Evolutionary conservation across 1,284 basidiomycete genomes (phyloP), one percentile per base, ranked within the genome.

Genomic region (Marasmius sp.): DNA sequence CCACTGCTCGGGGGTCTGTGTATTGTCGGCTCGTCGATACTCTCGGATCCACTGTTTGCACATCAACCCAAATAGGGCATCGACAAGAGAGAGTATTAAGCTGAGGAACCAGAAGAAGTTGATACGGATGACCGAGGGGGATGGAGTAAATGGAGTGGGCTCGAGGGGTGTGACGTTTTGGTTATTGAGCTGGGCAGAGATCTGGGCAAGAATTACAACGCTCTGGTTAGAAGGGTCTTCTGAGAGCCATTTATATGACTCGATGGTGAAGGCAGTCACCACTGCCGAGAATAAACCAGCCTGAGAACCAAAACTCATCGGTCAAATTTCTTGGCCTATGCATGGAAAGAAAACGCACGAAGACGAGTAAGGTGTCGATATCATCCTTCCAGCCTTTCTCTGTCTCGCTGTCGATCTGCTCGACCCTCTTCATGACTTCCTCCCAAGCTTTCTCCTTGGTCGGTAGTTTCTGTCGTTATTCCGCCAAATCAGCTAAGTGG

Each of bases 231-330:
- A 36, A 14, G 57, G 51, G 52, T 64, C 61, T 14, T 61, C 59
- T 22, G 58, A 39, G 16, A 69, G 55, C 7, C 20, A 54, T 51
- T 65, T 48, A 49, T 68, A 68, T 41, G 63, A 64, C 43, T 68
- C 62, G 20, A 68, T 60, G 14, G 58, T 59, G 45, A 67, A 68
- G 11, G 62, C 61, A 22, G 67, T 65, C 18, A 69, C 65, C 22
- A 61, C 66, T 33, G 67, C 62, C 43, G 67, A 66, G 61, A 69
- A 69, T 7, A 69, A 55, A 52, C 67, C 65, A 55, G 63, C 65
- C 67, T 68, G 20, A 14, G 50, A 9, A 14, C 34, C 9, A 36
- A n/a, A n/a, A n/a, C n/a, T 51, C 6, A 39, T 34, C 54, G 59
- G 27, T 41, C 54, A 52, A 39, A 41, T 56, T 14, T 20, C n/a